These are phyloP conservation scores for Fusarium sp. DNA, from an alignment of 2,329 filamentous ascomycete species.

Conservation along the genomic window DNA sequence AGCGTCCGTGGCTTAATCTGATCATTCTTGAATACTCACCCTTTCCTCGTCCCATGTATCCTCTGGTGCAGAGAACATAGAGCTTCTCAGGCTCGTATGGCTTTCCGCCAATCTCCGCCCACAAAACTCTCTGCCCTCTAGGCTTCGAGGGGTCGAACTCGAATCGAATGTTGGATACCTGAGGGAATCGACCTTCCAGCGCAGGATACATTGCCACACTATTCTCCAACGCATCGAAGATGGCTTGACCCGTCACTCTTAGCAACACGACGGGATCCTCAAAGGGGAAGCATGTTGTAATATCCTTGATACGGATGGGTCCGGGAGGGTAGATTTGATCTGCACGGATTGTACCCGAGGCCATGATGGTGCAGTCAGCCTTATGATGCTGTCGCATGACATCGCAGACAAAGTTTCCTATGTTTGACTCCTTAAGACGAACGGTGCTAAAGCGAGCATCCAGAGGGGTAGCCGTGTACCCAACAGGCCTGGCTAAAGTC, in stretches of 20 bases:
- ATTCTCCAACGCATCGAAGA: slow-evolving; percentile 87
- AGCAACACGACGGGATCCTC: slow-evolving; percentile 90
- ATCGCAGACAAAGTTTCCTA: slow-evolving; percentile 92
- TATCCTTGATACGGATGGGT: slow-evolving; percentile 80
- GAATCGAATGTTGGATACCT: slow-evolving; percentile 87
- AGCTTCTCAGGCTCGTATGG: slow-evolving; percentile 72
- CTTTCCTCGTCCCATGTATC: slow-evolving; percentile 91
- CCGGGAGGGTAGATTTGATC: slow-evolving; percentile 91
- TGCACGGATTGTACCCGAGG: slow-evolving; percentile 85
- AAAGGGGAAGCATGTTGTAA: slow-evolving; percentile 92
- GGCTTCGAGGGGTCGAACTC: slow-evolving; percentile 75
- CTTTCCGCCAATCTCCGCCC: slow-evolving; percentile 70
- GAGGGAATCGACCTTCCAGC: slow-evolving; percentile 85
- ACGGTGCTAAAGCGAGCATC: slow-evolving; percentile 91
- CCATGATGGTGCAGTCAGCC: slow-evolving; percentile 87
- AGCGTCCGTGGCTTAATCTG: slow-evolving; percentile 5
- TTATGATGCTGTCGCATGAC: slow-evolving; percentile 87
- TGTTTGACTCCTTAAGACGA: slow-evolving; percentile 80
- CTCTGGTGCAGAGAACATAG: slow-evolving; percentile 83
- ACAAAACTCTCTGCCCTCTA: slow-evolving; percentile 72
- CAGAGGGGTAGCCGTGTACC: slow-evolving; percentile 84
- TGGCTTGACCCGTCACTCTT: slow-evolving; percentile 76
- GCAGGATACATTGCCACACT: slow-evolving; percentile 84
- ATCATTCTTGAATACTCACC: slow-evolving; percentile 50
- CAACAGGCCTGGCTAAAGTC: slow-evolving; percentile 84